Percentiles rank a stretch among this genome's conserved stretches.
Evolutionary conservation across 257 asterid species (phyloP).

Genomic region (Salvia rosmarinus): DNA sequence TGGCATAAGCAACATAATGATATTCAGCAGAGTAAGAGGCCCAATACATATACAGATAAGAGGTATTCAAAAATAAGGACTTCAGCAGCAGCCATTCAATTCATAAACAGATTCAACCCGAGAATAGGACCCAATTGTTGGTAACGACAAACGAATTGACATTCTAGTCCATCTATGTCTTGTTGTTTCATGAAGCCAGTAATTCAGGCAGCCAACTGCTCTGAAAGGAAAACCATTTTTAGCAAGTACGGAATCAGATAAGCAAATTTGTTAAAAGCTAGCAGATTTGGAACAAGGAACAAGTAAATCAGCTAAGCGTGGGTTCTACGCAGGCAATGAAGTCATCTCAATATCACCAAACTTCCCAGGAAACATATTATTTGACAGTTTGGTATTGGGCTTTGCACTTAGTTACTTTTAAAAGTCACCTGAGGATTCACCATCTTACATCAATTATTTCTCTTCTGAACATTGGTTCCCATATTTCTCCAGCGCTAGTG

Average conservation of each 20-base stretch:
- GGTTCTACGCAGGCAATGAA: not conserved
- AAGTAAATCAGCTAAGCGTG: not conserved
- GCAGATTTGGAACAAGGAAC: too few relatives aligned
- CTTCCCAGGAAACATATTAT: not conserved
- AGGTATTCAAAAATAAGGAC: too few relatives aligned
- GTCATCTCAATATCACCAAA: not conserved
- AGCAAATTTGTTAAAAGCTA: too few relatives aligned
- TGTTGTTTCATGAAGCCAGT: not conserved
- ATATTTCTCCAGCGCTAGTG: slow-evolving; percentile 78
- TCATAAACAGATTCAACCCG: not conserved
- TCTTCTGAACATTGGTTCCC: slow-evolving; percentile 56
- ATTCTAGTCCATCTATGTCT: not conserved
- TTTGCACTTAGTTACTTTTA: not conserved
- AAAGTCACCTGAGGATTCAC: not conserved
- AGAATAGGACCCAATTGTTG: not conserved
- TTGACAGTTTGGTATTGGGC: too few relatives aligned
- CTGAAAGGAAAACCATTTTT: not conserved
- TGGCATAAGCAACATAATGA: too few relatives aligned
- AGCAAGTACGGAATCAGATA: too few relatives aligned
- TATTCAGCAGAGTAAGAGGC: too few relatives aligned
- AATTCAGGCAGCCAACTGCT: not conserved
- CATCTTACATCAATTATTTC: slow-evolving; percentile 26
- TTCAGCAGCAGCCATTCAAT: too few relatives aligned
- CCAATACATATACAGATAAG: too few relatives aligned
- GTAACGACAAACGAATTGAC: not conserved